Base-by-base conservation (phyloP, 768 basidiomycete genomes). In the Psilocybe azurescens region DNA sequence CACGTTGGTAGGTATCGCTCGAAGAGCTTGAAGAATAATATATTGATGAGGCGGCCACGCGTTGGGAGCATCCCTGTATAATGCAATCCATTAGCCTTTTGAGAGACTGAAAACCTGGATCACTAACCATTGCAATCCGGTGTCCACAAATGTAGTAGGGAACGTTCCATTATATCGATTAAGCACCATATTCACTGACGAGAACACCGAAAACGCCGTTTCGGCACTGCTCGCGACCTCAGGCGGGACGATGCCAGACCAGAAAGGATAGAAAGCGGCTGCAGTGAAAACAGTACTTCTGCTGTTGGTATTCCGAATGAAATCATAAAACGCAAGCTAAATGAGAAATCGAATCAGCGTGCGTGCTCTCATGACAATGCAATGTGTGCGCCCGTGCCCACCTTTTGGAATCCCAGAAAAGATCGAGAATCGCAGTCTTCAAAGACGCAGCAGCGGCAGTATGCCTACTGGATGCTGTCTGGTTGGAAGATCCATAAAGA, bases 1-100 rank as follows among this genome's bases (percentile, higher is more conserved):
- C 38, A 95, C 68, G 71, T 93, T 91, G 18, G 86, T 69, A 0
- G 93, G 93, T 14, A 98, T 78, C 10, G 86, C 83, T 39, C 83
- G 82, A 41, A 98, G 85, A 0, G 95, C 94, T 59, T 89, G 80
- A 49, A 97, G 82, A 28, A 86, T 76, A 64, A 97, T 91, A 73
- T 94, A 89, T 64, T 91, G 90, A 67, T 93, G 90, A 8, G 91
- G 90, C 16, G 93, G 92, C 94, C 94, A 97, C 1, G 89, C 74
- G 68, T 95, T 95, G n/a, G 94, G 94, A 28, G 89, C 85, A 69
- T 93, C 91, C 91, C 89, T 90, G 54, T 16, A 38, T 46, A 20
- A 46, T 38, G 33, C 38, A 8, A 20, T 28, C 32, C 52, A 18
- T 11, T 38, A 46, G 11, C 13, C 11, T 38, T 62, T 33, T 46